These are phyloP conservation scores for Suhomyces atakaporum DNA, from an alignment of 1,139 yeast genomes.

Conservation along the genomic window DNA sequence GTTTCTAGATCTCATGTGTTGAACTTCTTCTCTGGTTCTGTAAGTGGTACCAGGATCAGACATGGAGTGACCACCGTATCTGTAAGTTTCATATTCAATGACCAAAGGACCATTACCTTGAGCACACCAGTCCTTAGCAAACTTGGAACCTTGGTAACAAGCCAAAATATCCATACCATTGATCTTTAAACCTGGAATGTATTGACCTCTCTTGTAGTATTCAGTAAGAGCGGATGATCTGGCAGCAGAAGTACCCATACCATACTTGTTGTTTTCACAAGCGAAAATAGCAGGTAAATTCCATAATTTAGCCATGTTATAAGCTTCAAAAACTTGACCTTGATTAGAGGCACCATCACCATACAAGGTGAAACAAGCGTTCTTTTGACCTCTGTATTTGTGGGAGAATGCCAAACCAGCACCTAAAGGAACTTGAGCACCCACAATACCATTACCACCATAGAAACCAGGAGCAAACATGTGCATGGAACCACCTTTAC, in stretches of 20 bases:
- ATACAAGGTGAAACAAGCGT: constrained; percentile 84
- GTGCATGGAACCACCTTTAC: constrained; percentile 99
- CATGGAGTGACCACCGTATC: constrained; percentile 99
- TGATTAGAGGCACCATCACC: constrained; percentile 99
- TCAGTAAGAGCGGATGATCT: constrained; percentile 97
- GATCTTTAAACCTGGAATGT: constrained; percentile 96
- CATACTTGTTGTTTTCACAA: constrained; percentile 98
- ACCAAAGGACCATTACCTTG: constrained; percentile 96
- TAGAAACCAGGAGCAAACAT: constrained; percentile 93
- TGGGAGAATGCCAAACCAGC: constrained; percentile 97
- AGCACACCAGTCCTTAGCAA: constrained; percentile 94
- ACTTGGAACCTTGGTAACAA: constrained; percentile 92
- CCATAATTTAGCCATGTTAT: constrained; percentile 99
- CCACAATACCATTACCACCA: constrained; percentile 99
- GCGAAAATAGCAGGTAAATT: constrained; percentile 91
- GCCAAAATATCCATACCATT: constrained; percentile 99
- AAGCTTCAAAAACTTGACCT: constrained; percentile 97
- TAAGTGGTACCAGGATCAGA: constrained; percentile 99
- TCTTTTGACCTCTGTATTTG: constrained; percentile 81
- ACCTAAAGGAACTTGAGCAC: constrained; percentile 98
- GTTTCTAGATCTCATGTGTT: constrained; percentile 97
- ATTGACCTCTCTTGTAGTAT: constrained; percentile 98
- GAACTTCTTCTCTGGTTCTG: constrained; percentile 99
- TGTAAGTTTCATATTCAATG: constrained; percentile 94
- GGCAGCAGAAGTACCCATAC: constrained; percentile 98